Percentiles rank a stretch among this genome's conserved stretches.
phyloP scores from a whole-genome alignment of 495 filamentous ascomycete genomes.

The Pyrenopolyporus hunteri region DNA sequence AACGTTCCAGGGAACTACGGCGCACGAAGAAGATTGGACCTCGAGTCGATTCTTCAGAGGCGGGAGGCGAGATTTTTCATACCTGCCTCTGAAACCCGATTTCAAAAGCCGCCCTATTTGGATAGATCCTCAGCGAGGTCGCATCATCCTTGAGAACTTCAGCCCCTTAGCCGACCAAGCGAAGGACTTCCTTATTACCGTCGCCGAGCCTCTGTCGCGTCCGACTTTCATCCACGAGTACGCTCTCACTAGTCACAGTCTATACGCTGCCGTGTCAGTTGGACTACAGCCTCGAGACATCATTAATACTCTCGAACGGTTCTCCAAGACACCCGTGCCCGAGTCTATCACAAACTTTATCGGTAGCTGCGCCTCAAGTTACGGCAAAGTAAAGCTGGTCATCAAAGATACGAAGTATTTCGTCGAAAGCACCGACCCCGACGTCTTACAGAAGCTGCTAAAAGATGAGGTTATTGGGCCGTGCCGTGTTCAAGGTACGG shows the following conservation, averaged over 20 bases:
- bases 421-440: conserved; percentile 86
- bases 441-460: conserved; percentile 82
- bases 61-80: conserved; percentile 72
- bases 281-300: conserved; percentile 88
- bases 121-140: conserved; percentile 84
- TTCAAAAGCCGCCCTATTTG: conserved; percentile 88
- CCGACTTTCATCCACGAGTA: conserved; percentile 93
- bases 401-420: conserved; percentile 93
- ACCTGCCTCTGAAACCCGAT: conserved; percentile 81
- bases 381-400: conserved; percentile 94
- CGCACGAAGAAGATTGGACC: conserved; percentile 50
- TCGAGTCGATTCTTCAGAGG: conserved; percentile 50
- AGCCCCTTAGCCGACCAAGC: conserved; percentile 82
- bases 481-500: conserved; percentile 56
- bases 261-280: conserved; percentile 94
- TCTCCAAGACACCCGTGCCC: conserved; percentile 86
- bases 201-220: conserved; percentile 90
- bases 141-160: conserved; percentile 96
- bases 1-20: conserved; percentile 46
- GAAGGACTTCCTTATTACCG: conserved; percentile 92
- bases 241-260: conserved; percentile 83
- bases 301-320: conserved; percentile 80
- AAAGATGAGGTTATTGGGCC: conserved; percentile 58
- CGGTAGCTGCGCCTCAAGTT: conserved; percentile 80
- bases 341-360: conserved; percentile 81